Percentiles rank a stretch among this genome's conserved stretches.
phyloP scores from a whole-genome alignment of 176 grass and related monocot genomes.

The Bothriochloa decipiens region DNA sequence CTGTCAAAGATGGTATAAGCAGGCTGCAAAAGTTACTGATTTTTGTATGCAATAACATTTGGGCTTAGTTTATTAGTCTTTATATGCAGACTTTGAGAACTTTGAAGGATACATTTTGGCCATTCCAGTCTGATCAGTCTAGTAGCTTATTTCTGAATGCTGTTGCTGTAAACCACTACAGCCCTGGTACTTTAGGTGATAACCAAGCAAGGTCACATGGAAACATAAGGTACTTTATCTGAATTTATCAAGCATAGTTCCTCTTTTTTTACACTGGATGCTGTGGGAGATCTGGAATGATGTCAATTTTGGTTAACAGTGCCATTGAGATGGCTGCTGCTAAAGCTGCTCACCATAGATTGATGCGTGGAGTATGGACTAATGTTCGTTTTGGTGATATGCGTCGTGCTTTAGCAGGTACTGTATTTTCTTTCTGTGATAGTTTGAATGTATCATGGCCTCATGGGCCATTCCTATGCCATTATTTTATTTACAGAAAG shows the following conservation, averaged over 20 bases:
- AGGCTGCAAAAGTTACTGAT: not conserved
- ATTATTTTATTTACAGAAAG: not conserved
- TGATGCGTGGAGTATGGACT: constrained; percentile 87
- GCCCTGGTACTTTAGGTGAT: constrained; percentile 50
- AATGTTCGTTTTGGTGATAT: constrained; percentile 88
- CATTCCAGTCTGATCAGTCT: constrained; percentile 68
- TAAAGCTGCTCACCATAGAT: constrained; percentile 86
- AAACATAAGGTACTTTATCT: constrained; percentile 61
- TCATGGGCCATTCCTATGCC: not conserved
- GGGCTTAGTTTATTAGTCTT: constrained; percentile 10
- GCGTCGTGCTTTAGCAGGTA: constrained; percentile 88
- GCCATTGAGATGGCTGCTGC: constrained; percentile 86
- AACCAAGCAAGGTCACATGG: constrained; percentile 40
- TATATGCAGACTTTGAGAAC: constrained; percentile 69
- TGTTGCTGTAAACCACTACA: constrained; percentile 60
- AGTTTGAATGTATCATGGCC: not conserved
- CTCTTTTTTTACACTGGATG: not conserved
- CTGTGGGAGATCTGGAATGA: constrained; percentile 28
- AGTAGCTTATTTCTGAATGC: constrained; percentile 85
- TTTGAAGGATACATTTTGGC: constrained; percentile 90
- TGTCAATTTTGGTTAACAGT: constrained; percentile 48
- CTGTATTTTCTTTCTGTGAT: not conserved
- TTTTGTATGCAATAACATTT: not conserved
- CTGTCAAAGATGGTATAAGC: constrained; percentile 2
- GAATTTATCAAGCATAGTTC: not conserved